Base-by-base conservation (phyloP, 2,329 filamentous ascomycete genomes). In the Volutella citrinella region DNA sequence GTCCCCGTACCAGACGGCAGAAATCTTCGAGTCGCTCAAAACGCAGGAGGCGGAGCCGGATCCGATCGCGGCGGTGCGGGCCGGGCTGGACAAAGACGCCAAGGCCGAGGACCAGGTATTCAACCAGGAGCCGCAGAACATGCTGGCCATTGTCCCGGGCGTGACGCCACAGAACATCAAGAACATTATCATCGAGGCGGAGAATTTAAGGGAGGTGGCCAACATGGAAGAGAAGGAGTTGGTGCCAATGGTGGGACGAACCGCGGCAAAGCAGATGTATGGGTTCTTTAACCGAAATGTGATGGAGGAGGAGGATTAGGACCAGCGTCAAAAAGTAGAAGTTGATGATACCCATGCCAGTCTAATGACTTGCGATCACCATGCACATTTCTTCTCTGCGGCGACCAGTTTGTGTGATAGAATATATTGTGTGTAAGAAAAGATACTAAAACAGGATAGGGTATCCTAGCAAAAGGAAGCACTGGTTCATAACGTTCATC, bases 21-120 rank as follows among this genome's bases (percentile, higher is more conserved):
- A 97, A 66, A 97, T 98, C 43, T 97, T 98, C 58, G 84, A 90
- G 52, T 83, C 88, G 47, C 76, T 98, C 34, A 98, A 98, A 68
- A 84, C 88, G 47, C 84, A 89, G 52, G 84, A 91, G 50, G 73
- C 82, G 4, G 93, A 98, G 63, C 93, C 93, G 1, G 90, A 98
- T 58, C 93, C 93, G 2, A 74, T 95, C 21, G 80, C 80, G 4
- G 93, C 93, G 0, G 89, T 95, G 7, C 80, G 84, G 39, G 78
- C 90, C 3, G 93, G 93, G 0, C 68, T 98, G 70, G 47, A 66
- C 37, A 59, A 57, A 43, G 62, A 64, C 37, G 69, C 78, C 57
- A 72, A 66, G 52, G 76, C 72, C 4, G 81, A 81, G 39, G 75
- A 83, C 48, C 78, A 87, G 50, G 79, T 73, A 1, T 95, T 95